Base-by-base conservation (phyloP, 805 yeast genomes). In the Metschnikowia noctiluminum region DNA sequence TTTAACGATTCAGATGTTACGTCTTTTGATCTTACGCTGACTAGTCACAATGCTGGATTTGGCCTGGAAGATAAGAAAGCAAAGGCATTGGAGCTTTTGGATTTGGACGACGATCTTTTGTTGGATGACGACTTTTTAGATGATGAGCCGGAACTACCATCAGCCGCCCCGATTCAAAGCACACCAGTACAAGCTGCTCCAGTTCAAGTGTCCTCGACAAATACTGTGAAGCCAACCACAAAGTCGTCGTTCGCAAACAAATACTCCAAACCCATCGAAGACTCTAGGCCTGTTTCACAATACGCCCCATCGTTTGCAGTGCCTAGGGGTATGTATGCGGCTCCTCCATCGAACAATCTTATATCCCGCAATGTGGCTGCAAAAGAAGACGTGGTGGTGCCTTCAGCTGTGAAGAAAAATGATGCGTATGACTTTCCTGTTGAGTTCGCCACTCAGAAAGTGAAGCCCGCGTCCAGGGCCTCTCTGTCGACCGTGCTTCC, bases 401-500 rank as follows among this genome's bases (percentile, higher is more conserved):
- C 38, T 11, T 13, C 30, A 31, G 42, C 37, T 6, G n/a, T 16
- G 28, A 36, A 35, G 38, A 46, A 81, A 61, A 78, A 84, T n/a
- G 89, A 85, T 66, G 89, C 90, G 0, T 86, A 84, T 57, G 94
- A 86, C 59, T 84, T 86, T 58, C 92, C 92, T 1, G 67, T 71
- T 16, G 80, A 74, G 40, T 61, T 86, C 39, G 65, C 84, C 11
- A 66, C 76, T 1, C 71, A 71, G 59, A 58, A 51, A 55, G 38
- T 69, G 49, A 53, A 72, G 62, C 68, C 78, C 59, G 58, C 76
- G 54, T 53, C 76, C 62, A 40, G 79, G 62, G 45, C 64, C 55
- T 21, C 43, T 14, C 53, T 50, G 53, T n/a, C 50, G 12, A 39
- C 31, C 16, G 26, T 39, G 14, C 35, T 37, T 41, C 38, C 45